Conservation (phyloP, 768 basidiomycete species). For the Lentinula boryana region DNA sequence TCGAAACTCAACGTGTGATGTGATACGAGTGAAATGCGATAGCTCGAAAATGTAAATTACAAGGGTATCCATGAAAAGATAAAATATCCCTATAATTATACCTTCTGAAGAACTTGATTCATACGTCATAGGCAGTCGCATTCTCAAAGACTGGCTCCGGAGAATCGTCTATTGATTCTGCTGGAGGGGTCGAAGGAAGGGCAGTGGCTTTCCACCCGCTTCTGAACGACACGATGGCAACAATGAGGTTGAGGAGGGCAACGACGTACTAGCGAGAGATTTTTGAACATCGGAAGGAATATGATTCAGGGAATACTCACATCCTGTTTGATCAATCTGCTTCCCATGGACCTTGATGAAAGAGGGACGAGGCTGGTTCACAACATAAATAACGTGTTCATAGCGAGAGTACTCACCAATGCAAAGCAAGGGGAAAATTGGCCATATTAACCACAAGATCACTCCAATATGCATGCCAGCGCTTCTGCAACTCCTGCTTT, state of each 20-base stretch:
- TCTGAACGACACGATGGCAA: conserved; percentile 56
- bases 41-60: too few species aligned
- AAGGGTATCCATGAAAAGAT: too few species aligned
- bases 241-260: conserved; percentile 35
- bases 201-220: conserved; percentile 71
- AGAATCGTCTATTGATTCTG: conserved; percentile 12
- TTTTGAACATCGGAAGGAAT: conserved; percentile 10
- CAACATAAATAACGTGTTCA: neutral
- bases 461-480: conserved; percentile 66
- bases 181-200: conserved; percentile 24
- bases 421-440: conserved; percentile 78
- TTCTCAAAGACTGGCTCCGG: neutral
- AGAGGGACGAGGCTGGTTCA: neutral
- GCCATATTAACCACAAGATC: conserved; percentile 68
- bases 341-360: conserved; percentile 53
- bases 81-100: neutral
- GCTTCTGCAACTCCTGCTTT: conserved; percentile 46
- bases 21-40: too few species aligned
- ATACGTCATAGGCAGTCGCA: neutral
- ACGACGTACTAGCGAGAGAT: conserved; percentile 25
- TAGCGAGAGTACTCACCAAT: conserved; percentile 53
- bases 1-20: too few species aligned
- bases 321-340: conserved; percentile 61
- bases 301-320: conserved; percentile 28
- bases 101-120: neutral